Percentiles rank a stretch among this genome's conserved stretches.
phyloP scores from a whole-genome alignment of 208 protist genomes.

The Porcisia hertigi region DNA sequence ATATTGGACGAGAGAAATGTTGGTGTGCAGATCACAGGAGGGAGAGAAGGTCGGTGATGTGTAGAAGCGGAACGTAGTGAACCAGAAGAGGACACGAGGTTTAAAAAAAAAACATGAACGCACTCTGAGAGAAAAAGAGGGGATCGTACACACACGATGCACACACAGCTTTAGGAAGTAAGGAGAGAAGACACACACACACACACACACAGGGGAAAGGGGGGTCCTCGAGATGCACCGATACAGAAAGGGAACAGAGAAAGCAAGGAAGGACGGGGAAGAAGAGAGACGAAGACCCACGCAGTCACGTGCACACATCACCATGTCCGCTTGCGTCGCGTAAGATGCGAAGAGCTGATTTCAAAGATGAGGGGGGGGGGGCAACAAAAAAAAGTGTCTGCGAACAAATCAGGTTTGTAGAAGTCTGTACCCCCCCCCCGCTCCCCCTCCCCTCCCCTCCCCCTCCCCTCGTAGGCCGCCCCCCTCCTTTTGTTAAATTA shows the following conservation, averaged over 20 bases:
- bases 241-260: background rate
- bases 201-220: background rate
- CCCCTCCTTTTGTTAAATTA: background rate
- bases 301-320: background rate
- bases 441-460: background rate
- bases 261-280: background rate
- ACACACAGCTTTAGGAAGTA: background rate
- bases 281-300: background rate
- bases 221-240: background rate
- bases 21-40: no score
- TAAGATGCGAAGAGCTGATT: no score
- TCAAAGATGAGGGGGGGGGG: no score
- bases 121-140: background rate
- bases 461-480: no score
- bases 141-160: background rate
- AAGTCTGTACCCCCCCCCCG: background rate
- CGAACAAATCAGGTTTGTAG: no score
- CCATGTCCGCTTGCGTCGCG: no score
- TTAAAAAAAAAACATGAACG: background rate
- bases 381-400: background rate
- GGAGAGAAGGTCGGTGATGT: background rate
- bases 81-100: background rate
- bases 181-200: background rate
- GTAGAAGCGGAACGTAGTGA: background rate
- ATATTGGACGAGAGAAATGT: no score